Evolutionary conservation across 2,329 filamentous ascomycete species (phyloP).

Genomic region (Penicillium sp.): DNA sequence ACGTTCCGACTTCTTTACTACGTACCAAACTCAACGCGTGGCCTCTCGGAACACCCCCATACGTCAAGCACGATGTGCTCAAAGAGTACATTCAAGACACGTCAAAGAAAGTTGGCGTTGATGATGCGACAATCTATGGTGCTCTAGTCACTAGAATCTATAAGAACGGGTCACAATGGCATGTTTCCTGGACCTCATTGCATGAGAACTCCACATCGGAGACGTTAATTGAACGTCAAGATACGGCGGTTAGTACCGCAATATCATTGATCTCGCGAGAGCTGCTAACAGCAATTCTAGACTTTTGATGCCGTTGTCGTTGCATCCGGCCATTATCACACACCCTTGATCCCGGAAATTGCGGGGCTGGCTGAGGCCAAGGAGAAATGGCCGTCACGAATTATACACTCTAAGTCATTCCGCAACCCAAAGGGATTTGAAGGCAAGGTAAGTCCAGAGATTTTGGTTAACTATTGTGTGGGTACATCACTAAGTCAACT

Average conservation of each 20-base stretch:
- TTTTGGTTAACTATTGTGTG: rapidly evolving
- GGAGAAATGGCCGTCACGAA: slow-evolving; percentile 44
- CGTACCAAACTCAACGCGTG: slow-evolving; percentile 55
- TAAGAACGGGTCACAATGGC: slow-evolving; percentile 55
- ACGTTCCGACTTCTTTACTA: slow-evolving; percentile 55
- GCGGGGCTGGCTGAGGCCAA: slow-evolving; percentile 52
- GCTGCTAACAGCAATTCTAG: slow-evolving; percentile 14
- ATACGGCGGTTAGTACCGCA: slow-evolving; percentile 5
- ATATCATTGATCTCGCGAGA: too few species aligned
- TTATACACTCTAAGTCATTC: slow-evolving; percentile 57
- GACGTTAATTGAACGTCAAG: slow-evolving; percentile 4
- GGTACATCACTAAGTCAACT: not conserved
- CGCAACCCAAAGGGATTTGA: slow-evolving; percentile 50
- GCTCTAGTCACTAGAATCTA: slow-evolving; percentile 59
- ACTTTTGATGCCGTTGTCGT: slow-evolving; percentile 55
- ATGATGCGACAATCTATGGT: slow-evolving; percentile 55
- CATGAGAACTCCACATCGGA: slow-evolving; percentile 6
- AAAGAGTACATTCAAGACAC: slow-evolving; percentile 64
- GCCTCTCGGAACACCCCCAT: slow-evolving; percentile 61
- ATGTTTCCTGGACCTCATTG: slow-evolving; percentile 53
- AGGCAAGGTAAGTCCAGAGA: slow-evolving; percentile 49
- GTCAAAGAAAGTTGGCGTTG: slow-evolving; percentile 52
- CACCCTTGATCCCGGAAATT: slow-evolving; percentile 52
- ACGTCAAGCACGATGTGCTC: slow-evolving; percentile 59
- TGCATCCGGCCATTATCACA: slow-evolving; percentile 59